Percentiles rank a stretch among this genome's conserved stretches.
These are phyloP conservation scores for Avena sativa DNA, from an alignment of 176 grass and related monocot genomes.

Conservation along the genomic window DNA sequence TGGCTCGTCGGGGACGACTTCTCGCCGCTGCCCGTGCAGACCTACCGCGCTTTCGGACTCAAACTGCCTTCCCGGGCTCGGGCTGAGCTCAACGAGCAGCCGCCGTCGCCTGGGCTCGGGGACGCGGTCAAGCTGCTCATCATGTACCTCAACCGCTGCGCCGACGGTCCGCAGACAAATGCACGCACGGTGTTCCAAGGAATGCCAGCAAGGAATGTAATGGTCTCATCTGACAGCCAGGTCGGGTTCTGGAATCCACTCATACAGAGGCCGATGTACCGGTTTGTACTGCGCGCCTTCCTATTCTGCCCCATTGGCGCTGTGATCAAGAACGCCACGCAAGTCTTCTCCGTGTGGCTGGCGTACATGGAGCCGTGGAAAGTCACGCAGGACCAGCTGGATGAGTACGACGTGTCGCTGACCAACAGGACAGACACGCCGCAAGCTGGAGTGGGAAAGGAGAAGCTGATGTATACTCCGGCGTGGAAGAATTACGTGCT, in stretches of 20 bases:
- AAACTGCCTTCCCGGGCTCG: not conserved
- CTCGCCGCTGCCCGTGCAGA: constrained; percentile 27
- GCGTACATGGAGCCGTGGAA: constrained; percentile 18
- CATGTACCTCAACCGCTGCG: not conserved
- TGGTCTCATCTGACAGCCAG: not conserved
- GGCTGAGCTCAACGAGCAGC: not conserved
- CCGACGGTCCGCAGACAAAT: not conserved
- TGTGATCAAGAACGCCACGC: not conserved
- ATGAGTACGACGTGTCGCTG: not conserved
- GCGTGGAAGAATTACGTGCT: constrained; percentile 70
- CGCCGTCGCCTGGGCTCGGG: not conserved
- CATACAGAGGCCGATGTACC: constrained; percentile 26
- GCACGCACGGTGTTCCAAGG: not conserved
- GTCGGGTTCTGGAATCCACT: constrained; percentile 16
- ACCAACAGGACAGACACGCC: not conserved
- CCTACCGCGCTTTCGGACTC: not conserved
- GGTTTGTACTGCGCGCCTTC: constrained; percentile 14
- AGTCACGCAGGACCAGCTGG: not conserved
- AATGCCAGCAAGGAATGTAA: not conserved
- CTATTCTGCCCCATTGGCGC: constrained; percentile 16
- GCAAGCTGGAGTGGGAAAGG: not conserved
- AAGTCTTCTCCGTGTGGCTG: constrained; percentile 15
- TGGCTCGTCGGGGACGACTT: constrained; percentile 30
- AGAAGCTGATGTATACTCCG: not conserved
- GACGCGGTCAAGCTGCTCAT: not conserved